Conservation (phyloP, 2,329 filamentous ascomycete genomes). For the Scleromitrula shiraiana region DNA sequence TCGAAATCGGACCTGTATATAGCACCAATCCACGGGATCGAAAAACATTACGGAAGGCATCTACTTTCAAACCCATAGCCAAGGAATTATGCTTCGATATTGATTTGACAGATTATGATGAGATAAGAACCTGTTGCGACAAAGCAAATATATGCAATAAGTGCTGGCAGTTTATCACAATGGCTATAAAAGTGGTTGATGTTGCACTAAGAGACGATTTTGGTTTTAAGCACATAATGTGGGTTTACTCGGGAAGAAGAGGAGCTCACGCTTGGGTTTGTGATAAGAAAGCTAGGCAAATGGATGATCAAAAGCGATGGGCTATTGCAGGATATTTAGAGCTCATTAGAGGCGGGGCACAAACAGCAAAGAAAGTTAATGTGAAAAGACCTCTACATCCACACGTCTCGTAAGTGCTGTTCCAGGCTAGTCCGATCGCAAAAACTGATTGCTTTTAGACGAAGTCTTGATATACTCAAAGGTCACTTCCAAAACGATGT, state of each 20-base stretch:
- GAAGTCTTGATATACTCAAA: conserved; percentile 78
- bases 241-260: conserved; percentile 96
- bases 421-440: neutral
- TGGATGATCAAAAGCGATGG: conserved; percentile 79
- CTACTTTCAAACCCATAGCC: conserved; percentile 74
- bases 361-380: conserved; percentile 82
- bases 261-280: conserved; percentile 98
- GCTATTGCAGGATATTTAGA: conserved; percentile 87
- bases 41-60: conserved; percentile 73
- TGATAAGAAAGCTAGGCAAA: conserved; percentile 72
- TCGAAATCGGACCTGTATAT: conserved; percentile 98
- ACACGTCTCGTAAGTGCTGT: conserved; percentile 58
- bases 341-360: conserved; percentile 76
- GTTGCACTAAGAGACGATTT: conserved; percentile 85
- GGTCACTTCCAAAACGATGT: conserved; percentile 79
- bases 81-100: conserved; percentile 99
- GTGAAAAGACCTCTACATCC: conserved; percentile 79
- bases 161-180: conserved; percentile 96
- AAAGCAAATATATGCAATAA: conserved; percentile 89
- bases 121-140: conserved; percentile 88
- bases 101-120: conserved; percentile 97
- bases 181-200: conserved; percentile 94
- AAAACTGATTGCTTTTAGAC: conserved; percentile 36
- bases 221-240: conserved; percentile 92
- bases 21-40: conserved; percentile 87